A percentile compares a stretch with the other conserved stretches of the same genome.
phyloP scores from a whole-genome alignment of 768 basidiomycete genomes.

The Gymnopilus junonius region DNA sequence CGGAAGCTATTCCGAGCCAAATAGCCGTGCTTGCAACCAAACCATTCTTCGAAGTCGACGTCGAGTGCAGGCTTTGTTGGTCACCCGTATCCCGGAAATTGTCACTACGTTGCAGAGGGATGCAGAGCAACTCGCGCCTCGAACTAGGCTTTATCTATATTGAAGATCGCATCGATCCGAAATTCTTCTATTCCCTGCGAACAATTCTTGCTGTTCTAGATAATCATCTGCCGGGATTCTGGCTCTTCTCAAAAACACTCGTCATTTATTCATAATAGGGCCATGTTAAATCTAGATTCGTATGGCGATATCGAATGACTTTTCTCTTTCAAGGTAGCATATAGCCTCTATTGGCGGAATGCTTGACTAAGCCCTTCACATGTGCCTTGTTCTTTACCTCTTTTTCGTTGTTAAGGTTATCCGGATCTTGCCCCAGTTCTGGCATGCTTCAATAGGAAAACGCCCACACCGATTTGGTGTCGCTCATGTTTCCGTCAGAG shows the following conservation, averaged over 20 bases:
- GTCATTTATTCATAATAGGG: no score
- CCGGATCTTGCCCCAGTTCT: background rate
- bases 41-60: background rate
- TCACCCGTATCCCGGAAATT: background rate
- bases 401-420: background rate
- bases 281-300: background rate
- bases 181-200: background rate
- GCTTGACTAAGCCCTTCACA: background rate
- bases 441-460: background rate
- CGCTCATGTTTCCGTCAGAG: background rate
- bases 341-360: background rate
- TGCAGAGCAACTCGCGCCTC: no score
- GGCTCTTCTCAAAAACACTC: background rate
- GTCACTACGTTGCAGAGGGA: background rate
- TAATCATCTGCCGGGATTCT: background rate
- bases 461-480: background rate
- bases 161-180: background rate
- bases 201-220: background rate
- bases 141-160: no score
- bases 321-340: background rate
- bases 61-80: background rate
- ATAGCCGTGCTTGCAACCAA: background rate
- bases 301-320: background rate
- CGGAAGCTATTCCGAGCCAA: background rate
- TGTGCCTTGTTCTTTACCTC: background rate